phyloP scores from a whole-genome alignment of 2,329 filamentous ascomycete species.

The Zasmidium citrigriseum region DNA sequence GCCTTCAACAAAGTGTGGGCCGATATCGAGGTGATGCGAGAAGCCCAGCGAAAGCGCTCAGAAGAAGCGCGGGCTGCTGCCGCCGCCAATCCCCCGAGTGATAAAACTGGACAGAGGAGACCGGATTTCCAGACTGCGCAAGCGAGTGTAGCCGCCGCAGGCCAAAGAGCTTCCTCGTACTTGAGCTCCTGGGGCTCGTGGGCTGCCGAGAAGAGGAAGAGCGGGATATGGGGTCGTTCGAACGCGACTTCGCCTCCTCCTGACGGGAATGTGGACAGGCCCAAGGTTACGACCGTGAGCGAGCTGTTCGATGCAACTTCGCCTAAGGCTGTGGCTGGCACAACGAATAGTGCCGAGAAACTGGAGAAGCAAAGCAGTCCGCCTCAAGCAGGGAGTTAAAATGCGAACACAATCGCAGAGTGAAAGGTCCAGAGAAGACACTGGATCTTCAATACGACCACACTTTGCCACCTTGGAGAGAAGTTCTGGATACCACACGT shows the following conservation, averaged over 20 bases:
- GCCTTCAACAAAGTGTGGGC: constrained; percentile 88
- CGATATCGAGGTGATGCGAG: constrained; percentile 81
- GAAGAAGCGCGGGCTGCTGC: constrained; percentile 55
- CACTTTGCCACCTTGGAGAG: no score
- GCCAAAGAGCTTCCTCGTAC: constrained; percentile 61
- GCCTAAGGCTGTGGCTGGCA: not conserved
- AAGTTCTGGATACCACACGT: no score
- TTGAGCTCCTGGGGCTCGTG: constrained; percentile 64
- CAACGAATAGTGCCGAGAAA: not conserved
- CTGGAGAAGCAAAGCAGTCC: not conserved
- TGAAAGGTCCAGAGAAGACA: no score
- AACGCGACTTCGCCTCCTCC: not conserved
- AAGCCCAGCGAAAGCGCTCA: constrained; percentile 66
- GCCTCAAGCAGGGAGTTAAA: no score
- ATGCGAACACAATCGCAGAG: no score
- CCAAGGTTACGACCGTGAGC: constrained; percentile 9
- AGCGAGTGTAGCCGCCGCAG: constrained; percentile 55
- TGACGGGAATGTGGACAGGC: constrained; percentile 1
- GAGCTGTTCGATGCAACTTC: constrained; percentile 1
- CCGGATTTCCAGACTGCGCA: constrained; percentile 58
- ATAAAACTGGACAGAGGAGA: constrained; percentile 24
- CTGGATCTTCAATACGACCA: no score
- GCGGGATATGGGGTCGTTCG: constrained; percentile 6
- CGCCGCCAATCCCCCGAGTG: constrained; percentile 18
- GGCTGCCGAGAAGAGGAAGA: constrained; percentile 73